Conservation (phyloP, 1,284 basidiomycete species). For the Thecaphora frezii region DNA sequence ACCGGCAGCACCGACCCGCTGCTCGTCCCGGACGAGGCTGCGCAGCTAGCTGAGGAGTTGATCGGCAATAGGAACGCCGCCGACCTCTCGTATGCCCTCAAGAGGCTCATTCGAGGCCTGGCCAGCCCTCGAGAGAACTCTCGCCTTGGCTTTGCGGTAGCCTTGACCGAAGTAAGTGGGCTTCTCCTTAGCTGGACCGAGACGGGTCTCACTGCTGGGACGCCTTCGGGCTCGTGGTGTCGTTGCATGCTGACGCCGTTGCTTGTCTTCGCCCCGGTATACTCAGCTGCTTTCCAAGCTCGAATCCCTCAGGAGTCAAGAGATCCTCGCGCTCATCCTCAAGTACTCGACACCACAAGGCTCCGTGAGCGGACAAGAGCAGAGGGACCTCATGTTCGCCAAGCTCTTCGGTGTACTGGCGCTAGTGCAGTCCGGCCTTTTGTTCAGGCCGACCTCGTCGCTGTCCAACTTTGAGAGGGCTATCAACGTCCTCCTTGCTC, state of each 20-base stretch:
- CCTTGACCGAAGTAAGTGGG: constrained; percentile 88
- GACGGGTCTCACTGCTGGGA: too few species aligned
- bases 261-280: neutral
- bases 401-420: constrained; percentile 82
- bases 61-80: constrained; percentile 65
- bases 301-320: constrained; percentile 69
- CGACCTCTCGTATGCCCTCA: constrained; percentile 62
- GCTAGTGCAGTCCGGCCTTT: constrained; percentile 63
- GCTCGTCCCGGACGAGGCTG: constrained; percentile 21
- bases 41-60: constrained; percentile 61
- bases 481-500: constrained; percentile 68
- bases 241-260: constrained; percentile 3
- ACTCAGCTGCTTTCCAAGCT: constrained; percentile 78
- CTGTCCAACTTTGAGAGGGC: constrained; percentile 69
- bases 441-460: constrained; percentile 67
- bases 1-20: constrained; percentile 46
- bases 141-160: constrained; percentile 89
- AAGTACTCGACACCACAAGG: constrained; percentile 39
- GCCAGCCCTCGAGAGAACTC: constrained; percentile 90
- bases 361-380: constrained; percentile 79
- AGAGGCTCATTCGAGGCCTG: constrained; percentile 66
- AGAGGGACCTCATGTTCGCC: constrained; percentile 88
- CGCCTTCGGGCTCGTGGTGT: too few species aligned
- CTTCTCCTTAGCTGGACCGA: too few species aligned
- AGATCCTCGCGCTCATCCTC: constrained; percentile 47